Evolutionary conservation across 2,329 filamentous ascomycete species (phyloP).

Genomic region (Verticillium dahliae): DNA sequence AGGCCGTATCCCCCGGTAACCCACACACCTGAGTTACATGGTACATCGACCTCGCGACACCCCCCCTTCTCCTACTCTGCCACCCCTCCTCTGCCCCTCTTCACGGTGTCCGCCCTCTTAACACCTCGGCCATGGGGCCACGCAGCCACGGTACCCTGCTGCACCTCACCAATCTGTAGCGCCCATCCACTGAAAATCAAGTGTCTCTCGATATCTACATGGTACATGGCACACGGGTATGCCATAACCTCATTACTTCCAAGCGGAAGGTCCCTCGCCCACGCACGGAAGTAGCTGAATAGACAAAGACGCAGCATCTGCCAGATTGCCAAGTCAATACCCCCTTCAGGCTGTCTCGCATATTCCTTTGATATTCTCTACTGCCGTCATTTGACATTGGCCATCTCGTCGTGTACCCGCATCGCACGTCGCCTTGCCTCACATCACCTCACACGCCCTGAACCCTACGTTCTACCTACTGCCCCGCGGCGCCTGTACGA

Average conservation of each 20-base stretch:
- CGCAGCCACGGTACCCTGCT: not conserved
- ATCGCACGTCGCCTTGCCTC: not conserved
- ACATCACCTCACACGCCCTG: not conserved
- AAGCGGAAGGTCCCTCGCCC: not conserved
- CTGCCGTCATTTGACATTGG: not conserved
- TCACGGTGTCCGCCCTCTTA: not conserved
- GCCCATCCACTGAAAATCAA: not conserved
- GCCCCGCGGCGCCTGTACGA: not conserved
- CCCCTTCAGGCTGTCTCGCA: not conserved
- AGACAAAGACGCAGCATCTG: not conserved
- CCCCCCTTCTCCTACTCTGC: not conserved
- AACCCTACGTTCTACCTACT: not conserved
- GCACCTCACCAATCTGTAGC: not conserved
- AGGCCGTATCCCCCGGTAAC: slow-evolving; percentile 2
- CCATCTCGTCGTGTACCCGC: not conserved
- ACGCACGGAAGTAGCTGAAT: not conserved
- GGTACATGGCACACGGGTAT: not conserved
- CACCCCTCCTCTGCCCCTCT: not conserved
- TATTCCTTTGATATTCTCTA: not conserved
- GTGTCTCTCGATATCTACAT: not conserved
- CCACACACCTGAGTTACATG: not conserved
- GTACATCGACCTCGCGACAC: not conserved
- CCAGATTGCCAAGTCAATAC: not conserved
- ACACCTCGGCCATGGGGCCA: not conserved
- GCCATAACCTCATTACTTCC: not conserved